Evolutionary conservation across 2,329 filamentous ascomycete genomes (phyloP).

Genomic region (Xylariales sp.): DNA sequence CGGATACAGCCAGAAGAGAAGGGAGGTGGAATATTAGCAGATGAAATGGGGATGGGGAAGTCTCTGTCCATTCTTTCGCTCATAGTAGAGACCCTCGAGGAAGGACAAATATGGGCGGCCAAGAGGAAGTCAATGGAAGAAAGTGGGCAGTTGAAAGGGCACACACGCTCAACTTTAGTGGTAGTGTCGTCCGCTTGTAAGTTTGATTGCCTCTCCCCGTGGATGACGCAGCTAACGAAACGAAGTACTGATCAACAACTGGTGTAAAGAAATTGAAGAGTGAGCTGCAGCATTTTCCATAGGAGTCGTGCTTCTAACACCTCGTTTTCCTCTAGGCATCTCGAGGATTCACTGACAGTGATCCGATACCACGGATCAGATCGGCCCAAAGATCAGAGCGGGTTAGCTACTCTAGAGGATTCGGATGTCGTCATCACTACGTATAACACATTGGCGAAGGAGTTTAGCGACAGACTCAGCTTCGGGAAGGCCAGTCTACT

Average conservation of each 20-base stretch:
- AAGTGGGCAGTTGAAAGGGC: constrained; percentile 11
- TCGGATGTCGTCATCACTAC: constrained; percentile 42
- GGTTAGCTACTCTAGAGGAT: constrained; percentile 20
- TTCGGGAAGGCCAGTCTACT: constrained; percentile 19
- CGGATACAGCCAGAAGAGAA: constrained; percentile 23
- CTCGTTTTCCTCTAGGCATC: constrained; percentile 25
- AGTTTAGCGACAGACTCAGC: constrained; percentile 17
- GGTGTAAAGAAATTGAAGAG: constrained; percentile 34
- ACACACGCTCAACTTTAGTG: constrained; percentile 37
- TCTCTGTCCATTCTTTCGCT: constrained; percentile 48
- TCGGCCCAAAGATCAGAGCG: constrained; percentile 17
- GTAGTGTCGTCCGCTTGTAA: constrained; percentile 38
- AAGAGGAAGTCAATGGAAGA: constrained; percentile 13
- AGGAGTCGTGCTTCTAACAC: not conserved
- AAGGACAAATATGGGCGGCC: constrained; percentile 31
- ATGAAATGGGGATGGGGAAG: constrained; percentile 60
- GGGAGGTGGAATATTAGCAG: constrained; percentile 48
- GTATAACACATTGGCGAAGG: constrained; percentile 39
- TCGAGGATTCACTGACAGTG: constrained; percentile 22
- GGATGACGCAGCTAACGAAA: too few relatives aligned
- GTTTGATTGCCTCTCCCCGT: constrained; percentile 12
- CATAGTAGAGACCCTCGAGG: constrained; percentile 35
- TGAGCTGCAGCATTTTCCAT: constrained; percentile 15
- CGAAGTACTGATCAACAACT: constrained; percentile 35
- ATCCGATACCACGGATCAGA: constrained; percentile 33